Base-by-base conservation (phyloP, 352 stramenopile genomes). In the Phytophthora ohioensis region DNA sequence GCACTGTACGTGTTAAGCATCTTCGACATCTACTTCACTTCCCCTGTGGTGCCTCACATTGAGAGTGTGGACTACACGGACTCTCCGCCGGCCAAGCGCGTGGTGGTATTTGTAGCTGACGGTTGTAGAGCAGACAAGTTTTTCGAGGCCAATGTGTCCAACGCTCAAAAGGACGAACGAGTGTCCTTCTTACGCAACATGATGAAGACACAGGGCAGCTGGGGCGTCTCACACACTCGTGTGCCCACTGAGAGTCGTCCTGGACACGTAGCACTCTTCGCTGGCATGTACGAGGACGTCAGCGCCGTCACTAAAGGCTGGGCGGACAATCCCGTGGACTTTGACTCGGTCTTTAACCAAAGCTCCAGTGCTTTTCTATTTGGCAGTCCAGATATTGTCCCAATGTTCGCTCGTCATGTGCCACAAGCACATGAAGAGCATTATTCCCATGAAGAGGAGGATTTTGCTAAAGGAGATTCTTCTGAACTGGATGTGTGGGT, bases 1-100 rank as follows among this genome's bases (percentile, higher is more conserved):
- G 81, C 77, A 27, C 66, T 91, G 49, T 96, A 96, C 81, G 85
- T 96, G 63, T 75, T 94, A 30, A 96, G 89, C 65, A 95, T 96
- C 80, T 95, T 96, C 66, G 89, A 96, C 76, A 95, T 96, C 57
- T 96, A 96, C 87, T 96, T 96, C 76, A 94, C 85, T 64, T 94
- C 87, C 8, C 89, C 87, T 38, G 83, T 96, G 3, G 89, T 95
- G 36, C 69, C 69, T 27, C 79, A 89, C 66, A 81, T 95, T 45
- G 75, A 84, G 64, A 88, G 80, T 63, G 67, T 91, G 7, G 64
- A 12, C 8, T 84, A 81, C 46, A 75, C 78, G 3, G 57, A 73
- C 39, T 39, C 68, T 8, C 76, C 82, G 38, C 86, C 86, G 0
- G 86, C 86, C 15, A 75, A 89, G 60, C 81, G 87, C 3, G 52